Evolutionary conservation across 768 basidiomycete genomes (phyloP).

Genomic region (Naematelia aurantialba): DNA sequence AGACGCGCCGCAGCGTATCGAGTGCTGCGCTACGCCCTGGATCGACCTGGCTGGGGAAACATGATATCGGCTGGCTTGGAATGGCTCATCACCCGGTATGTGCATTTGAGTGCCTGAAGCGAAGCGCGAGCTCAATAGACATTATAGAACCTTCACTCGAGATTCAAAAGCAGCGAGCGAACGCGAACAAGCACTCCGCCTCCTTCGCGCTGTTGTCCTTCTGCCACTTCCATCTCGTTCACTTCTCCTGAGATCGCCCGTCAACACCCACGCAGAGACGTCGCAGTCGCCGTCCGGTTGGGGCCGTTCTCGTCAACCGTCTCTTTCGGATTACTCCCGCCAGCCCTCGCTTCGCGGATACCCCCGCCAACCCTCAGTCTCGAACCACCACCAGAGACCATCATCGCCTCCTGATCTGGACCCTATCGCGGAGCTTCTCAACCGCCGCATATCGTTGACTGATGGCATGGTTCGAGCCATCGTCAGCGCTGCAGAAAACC

Average conservation of each 20-base stretch:
- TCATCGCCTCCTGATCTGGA: background rate
- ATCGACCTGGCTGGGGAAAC: conserved; percentile 64
- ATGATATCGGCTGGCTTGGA: conserved; percentile 68
- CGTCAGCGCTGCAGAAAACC: conserved; percentile 87
- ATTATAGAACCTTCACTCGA: conserved; percentile 68
- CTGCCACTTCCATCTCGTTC: conserved; percentile 57
- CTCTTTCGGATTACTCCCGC: background rate
- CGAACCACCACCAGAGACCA: background rate
- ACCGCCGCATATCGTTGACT: conserved; percentile 27
- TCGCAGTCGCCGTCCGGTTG: conserved; percentile 51
- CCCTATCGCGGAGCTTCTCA: conserved; percentile 9
- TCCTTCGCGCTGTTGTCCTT: conserved; percentile 76
- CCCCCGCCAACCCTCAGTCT: conserved; percentile 4
- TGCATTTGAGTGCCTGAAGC: background rate
- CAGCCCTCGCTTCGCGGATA: background rate
- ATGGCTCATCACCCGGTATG: conserved; percentile 85
- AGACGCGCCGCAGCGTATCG: conserved; percentile 79
- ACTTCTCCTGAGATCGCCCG: conserved; percentile 6
- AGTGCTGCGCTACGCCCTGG: conserved; percentile 75
- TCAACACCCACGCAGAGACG: conserved; percentile 54
- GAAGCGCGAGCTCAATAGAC: background rate
- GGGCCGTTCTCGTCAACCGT: background rate
- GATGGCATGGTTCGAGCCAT: conserved; percentile 64
- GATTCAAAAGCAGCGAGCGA: conserved; percentile 68
- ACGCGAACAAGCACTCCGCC: conserved; percentile 89